These are phyloP conservation scores for Dendrobium officinale DNA, from an alignment of 106 monocot genomes.

Conservation along the genomic window DNA sequence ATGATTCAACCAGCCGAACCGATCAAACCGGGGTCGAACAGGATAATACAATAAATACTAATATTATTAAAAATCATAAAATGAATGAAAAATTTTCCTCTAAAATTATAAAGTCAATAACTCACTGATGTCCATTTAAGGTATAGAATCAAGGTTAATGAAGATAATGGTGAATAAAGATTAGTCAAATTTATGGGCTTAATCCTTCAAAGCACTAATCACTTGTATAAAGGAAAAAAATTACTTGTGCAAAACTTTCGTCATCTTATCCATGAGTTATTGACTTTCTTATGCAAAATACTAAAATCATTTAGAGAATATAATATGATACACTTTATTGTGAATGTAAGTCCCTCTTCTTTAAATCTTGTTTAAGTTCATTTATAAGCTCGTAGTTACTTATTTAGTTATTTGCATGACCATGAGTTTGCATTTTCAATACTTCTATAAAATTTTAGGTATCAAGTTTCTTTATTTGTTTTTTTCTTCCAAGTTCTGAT, in stretches of 20 bases:
- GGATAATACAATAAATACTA: no score
- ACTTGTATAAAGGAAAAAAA: not conserved
- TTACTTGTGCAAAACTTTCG: not conserved
- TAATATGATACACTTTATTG: not conserved
- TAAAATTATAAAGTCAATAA: no score
- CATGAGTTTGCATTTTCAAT: not conserved
- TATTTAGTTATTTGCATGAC: not conserved
- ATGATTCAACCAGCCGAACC: no score
- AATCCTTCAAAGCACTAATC: not conserved
- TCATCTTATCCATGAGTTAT: not conserved
- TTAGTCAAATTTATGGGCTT: not conserved
- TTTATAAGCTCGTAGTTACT: not conserved
- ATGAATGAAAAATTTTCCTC: no score
- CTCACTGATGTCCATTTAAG: no score
- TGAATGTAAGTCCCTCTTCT: not conserved
- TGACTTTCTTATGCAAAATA: not conserved
- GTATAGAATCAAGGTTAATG: not conserved
- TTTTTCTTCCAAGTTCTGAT: not conserved
- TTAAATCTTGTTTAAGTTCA: not conserved
- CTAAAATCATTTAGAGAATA: not conserved
- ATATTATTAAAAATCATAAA: no score
- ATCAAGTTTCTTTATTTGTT: not conserved
- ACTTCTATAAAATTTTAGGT: not conserved
- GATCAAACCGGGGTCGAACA: no score
- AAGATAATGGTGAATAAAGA: not conserved